Conservation (phyloP, 2,329 filamentous ascomycete genomes). For the Alternaria longipes region DNA sequence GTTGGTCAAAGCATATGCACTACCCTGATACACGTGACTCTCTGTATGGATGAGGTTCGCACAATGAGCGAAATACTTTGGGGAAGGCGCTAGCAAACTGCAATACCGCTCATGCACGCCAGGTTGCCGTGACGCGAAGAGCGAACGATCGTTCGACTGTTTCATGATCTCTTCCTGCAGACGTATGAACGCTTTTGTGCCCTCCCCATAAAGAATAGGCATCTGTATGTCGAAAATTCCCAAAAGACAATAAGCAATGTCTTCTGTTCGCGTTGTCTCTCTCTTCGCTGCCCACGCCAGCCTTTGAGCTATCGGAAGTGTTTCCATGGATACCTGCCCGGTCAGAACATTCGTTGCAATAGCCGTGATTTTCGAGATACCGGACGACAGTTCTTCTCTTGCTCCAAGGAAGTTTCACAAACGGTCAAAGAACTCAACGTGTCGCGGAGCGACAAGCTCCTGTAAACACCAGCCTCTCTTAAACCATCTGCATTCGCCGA, state of each 20-base stretch:
- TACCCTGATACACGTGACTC: neutral
- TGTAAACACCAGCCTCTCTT: neutral
- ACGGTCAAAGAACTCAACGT: neutral
- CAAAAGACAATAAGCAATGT: neutral
- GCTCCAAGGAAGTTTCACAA: neutral
- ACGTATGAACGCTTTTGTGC: neutral
- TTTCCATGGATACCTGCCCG: neutral
- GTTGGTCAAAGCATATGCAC: neutral
- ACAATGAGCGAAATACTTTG: neutral
- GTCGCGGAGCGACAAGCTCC: neutral
- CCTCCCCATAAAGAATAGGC: neutral
- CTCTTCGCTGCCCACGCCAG: neutral
- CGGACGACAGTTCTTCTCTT: neutral
- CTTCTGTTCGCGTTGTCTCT: neutral
- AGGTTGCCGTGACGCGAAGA: neutral
- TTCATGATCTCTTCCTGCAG: neutral
- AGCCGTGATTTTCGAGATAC: neutral
- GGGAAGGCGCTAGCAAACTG: neutral
- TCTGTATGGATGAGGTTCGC: too few relatives aligned
- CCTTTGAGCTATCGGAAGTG: neutral
- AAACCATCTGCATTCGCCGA: neutral
- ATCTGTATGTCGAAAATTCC: neutral
- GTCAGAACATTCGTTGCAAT: neutral
- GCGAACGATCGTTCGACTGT: neutral
- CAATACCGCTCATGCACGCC: neutral